Conservation (phyloP, 2,329 filamentous ascomycete species). For the Bisporella sp. region DNA sequence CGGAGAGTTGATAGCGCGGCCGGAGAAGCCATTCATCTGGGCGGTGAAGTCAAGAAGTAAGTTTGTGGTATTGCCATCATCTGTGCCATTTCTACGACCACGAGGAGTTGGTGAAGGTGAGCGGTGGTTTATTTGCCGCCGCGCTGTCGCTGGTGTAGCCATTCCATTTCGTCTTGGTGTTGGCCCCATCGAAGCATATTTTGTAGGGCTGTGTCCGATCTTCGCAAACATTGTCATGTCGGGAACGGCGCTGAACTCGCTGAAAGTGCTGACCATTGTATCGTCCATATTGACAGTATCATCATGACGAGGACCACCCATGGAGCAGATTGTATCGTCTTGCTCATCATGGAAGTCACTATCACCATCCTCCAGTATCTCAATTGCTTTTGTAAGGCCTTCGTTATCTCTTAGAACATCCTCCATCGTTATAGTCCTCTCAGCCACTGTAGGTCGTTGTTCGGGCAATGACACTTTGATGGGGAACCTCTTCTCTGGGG, state of each 20-base stretch:
- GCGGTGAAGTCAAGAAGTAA: conserved; percentile 85
- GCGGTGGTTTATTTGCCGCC: conserved; percentile 14
- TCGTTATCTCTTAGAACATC: conserved; percentile 48
- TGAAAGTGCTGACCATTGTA: conserved; percentile 43
- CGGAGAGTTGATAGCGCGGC: conserved; percentile 38
- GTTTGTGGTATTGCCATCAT: conserved; percentile 58
- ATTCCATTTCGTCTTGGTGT: conserved; percentile 21
- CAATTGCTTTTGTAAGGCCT: conserved; percentile 50
- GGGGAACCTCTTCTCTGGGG: conserved; percentile 53
- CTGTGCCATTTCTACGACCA: conserved; percentile 25
- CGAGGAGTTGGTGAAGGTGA: conserved; percentile 33
- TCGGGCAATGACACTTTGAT: conserved; percentile 40
- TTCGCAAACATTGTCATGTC: conserved; percentile 80
- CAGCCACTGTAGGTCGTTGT: conserved; percentile 26
- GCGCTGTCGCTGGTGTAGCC: conserved; percentile 23
- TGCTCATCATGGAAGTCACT: conserved; percentile 23
- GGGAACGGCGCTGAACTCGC: conserved; percentile 82
- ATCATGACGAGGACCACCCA: conserved; percentile 27
- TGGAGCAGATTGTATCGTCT: conserved; percentile 20
- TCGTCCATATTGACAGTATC: conserved; percentile 30
- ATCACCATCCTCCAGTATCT: conserved; percentile 51
- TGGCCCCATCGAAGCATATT: conserved; percentile 38
- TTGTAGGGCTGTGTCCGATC: conserved; percentile 59
- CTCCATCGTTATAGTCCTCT: conserved; percentile 33
- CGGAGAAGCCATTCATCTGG: conserved; percentile 53